These are phyloP conservation scores for Evansstolkia leycettana DNA, from an alignment of 495 filamentous ascomycete genomes.

Conservation along the genomic window DNA sequence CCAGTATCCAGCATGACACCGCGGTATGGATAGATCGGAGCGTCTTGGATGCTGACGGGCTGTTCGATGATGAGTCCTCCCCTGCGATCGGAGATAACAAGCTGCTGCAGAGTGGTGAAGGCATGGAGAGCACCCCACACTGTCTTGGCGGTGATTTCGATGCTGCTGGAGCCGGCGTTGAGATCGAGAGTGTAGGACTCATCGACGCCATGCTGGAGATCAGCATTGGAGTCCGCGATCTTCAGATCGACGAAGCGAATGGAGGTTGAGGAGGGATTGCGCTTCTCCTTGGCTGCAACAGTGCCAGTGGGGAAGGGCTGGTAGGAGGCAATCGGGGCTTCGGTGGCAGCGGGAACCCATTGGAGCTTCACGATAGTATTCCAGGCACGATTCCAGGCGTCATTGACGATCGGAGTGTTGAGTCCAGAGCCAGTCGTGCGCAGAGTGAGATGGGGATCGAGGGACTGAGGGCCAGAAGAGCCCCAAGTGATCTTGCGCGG, in stretches of 20 bases:
- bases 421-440: constrained; percentile 10
- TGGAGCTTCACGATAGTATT: constrained; percentile 28
- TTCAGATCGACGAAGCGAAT: constrained; percentile 25
- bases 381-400: constrained; percentile 39
- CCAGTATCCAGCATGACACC: constrained; percentile 41
- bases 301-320: constrained; percentile 32
- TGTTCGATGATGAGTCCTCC: constrained; percentile 37
- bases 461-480: constrained; percentile 32
- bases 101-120: constrained; percentile 44
- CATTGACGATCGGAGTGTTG: constrained; percentile 17
- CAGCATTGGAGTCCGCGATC: constrained; percentile 26
- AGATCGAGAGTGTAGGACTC: constrained; percentile 46
- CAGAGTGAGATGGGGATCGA: constrained; percentile 14
- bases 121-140: constrained; percentile 45
- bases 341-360: constrained; percentile 40
- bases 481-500: constrained; percentile 43
- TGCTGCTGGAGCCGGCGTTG: constrained; percentile 12
- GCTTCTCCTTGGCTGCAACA: constrained; percentile 20
- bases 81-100: constrained; percentile 34
- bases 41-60: constrained; percentile 33
- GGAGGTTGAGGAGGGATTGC: constrained; percentile 10
- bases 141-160: constrained; percentile 36
- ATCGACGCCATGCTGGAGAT: constrained; percentile 41
- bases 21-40: constrained; percentile 35
- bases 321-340: constrained; percentile 35